Evolutionary conservation across 2,329 filamentous ascomycete species (phyloP), one percentile per base, ranked within the genome.

Genomic region (Kalmusia sp.): DNA sequence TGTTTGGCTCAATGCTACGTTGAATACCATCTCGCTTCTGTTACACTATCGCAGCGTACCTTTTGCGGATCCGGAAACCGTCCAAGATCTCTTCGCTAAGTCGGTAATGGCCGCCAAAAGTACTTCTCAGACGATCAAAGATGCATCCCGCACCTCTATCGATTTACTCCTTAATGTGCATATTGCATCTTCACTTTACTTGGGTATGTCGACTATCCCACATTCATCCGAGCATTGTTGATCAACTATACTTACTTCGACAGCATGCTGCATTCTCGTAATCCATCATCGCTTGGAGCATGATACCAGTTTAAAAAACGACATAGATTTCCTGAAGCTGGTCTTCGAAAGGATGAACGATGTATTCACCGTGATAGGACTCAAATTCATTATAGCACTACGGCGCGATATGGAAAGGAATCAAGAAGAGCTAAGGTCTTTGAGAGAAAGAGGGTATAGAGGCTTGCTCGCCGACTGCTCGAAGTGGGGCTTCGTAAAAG

Each of bases 331-430:
- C 3, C 52, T 71, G 6, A 40, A 25, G 5, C 44, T 71, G 1
- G 49, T 72, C 2, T 70, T 68, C 34, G 68, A 71, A 9, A 63
- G 67, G 2, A 62, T 70, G 47, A 46, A 62, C 19, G 68, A 72
- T 19, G 58, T 65, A 1, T 69, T 59, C 19, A 52, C 43, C 1
- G 60, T 67, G 6, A 31, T 67, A 2, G 70, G 69, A 0, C n/a
- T 58, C 17, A 73, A 73, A 38, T 69, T 67, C 52, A 65, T 63
- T 44, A 24, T 62, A 7, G 67, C 63, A 1, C 47, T 72, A 3
- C 55, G 61, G 44, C 55, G 64, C 31, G 64, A 69, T 25, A 8
- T 65, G 35, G 45, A 61, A 8, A 56, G 52, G 22, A 60, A 45
- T 21, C n/a, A 27, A 11, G 49, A 52, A 11, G 55, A 58, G 8